phyloP scores from a whole-genome alignment of 2,329 filamentous ascomycete species.

The Arthrobotrys entomopaga region DNA sequence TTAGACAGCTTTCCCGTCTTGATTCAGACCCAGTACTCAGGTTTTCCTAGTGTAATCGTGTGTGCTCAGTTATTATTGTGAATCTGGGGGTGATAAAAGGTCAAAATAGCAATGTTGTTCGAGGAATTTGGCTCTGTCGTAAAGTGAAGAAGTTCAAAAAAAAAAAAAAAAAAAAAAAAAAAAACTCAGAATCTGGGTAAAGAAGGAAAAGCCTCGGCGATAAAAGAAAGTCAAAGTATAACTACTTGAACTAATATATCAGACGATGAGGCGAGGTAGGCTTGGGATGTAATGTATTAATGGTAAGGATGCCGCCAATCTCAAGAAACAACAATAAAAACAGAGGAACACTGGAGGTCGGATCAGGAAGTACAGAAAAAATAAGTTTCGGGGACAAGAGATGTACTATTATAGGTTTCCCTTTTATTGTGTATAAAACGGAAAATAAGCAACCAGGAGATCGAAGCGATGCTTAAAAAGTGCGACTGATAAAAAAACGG shows the following conservation, averaged over 20 bases:
- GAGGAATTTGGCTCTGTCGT: slow-evolving; percentile 16
- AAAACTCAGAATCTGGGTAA: not conserved
- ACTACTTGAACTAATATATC: slow-evolving; percentile 41
- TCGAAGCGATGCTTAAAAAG: slow-evolving; percentile 54
- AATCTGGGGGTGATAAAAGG: not conserved
- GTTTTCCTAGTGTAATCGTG: slow-evolving; percentile 17
- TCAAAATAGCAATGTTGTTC: slow-evolving; percentile 1
- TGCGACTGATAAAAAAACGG: slow-evolving; percentile 56
- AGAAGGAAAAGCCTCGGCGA: slow-evolving; percentile 21
- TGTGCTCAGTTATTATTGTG: not conserved
- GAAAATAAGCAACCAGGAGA: slow-evolving; percentile 55
- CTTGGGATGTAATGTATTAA: slow-evolving; percentile 30
- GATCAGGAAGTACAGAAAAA: slow-evolving; percentile 52
- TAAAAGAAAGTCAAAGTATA: slow-evolving; percentile 40
- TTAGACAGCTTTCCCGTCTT: not conserved
- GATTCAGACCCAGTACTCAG: slow-evolving; percentile 3
- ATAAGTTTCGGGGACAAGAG: slow-evolving; percentile 52
- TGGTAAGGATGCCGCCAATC: slow-evolving; percentile 40
- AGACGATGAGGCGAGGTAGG: slow-evolving; percentile 27
- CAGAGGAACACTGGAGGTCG: slow-evolving; percentile 44
- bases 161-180: slow-evolving; percentile 18
- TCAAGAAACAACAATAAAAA: slow-evolving; percentile 39
- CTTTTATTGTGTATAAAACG: slow-evolving; percentile 49
- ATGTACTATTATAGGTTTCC: slow-evolving; percentile 55
- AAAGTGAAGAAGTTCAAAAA: not conserved